phyloP scores from a whole-genome alignment of 108 stramenopile genomes.

The Skeletonema potamos region DNA sequence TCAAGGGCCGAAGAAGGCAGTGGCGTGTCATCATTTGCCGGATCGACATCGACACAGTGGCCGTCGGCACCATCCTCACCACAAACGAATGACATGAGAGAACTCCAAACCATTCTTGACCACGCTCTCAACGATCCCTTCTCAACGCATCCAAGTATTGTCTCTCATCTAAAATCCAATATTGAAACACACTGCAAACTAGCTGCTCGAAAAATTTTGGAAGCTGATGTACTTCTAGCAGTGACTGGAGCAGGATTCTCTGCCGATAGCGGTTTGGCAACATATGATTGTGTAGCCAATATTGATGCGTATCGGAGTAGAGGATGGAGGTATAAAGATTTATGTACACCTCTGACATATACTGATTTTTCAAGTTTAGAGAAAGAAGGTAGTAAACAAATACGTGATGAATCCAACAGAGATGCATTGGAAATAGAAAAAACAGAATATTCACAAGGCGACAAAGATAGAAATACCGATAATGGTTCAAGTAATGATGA shows the following conservation, averaged over 20 bases:
- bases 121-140: constrained; percentile 5
- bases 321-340: constrained; percentile 39
- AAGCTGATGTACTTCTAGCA: constrained; percentile 37
- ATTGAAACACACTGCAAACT: not conserved
- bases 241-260: constrained; percentile 52
- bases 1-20: not conserved
- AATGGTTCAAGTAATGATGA: not conserved
- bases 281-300: constrained; percentile 41
- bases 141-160: not conserved
- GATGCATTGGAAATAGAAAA: not conserved
- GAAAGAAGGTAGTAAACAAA: not conserved
- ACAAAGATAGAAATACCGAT: not conserved
- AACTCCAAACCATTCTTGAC: constrained; percentile 19
- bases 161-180: constrained; percentile 7
- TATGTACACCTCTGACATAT: constrained; percentile 20
- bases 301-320: constrained; percentile 33
- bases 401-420: not conserved
- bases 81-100: not conserved
- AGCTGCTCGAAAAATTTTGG: constrained; percentile 28
- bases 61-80: constrained; percentile 8
- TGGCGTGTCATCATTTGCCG: not conserved
- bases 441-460: not conserved
- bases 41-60: constrained; percentile 22
- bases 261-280: constrained; percentile 46
- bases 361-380: not conserved